Percentiles rank a stretch among this genome's conserved stretches.
Conservation (phyloP, 805 yeast species). For the Trichomonascus vanleenenianus region DNA sequence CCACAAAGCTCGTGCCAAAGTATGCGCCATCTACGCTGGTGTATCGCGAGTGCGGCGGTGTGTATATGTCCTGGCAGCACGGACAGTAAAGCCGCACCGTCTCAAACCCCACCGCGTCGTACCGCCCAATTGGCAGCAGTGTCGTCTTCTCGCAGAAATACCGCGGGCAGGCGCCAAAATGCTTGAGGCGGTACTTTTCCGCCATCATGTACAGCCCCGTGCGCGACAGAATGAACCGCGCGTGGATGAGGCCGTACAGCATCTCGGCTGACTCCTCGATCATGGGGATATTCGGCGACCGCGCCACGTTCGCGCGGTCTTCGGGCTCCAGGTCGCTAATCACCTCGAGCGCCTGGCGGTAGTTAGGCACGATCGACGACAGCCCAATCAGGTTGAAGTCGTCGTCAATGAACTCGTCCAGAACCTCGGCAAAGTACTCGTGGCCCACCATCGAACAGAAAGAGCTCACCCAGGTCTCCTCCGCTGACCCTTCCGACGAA, state of each 20-base stretch:
- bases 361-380: conserved; percentile 76
- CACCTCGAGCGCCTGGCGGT: conserved; percentile 84
- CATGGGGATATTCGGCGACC: conserved; percentile 60
- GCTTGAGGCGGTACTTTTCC: conserved; percentile 81
- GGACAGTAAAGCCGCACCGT: conserved; percentile 93
- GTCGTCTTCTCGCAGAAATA: conserved; percentile 85
- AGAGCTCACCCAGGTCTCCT: conserved; percentile 75
- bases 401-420: conserved; percentile 90
- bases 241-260: conserved; percentile 89
- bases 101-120: conserved; percentile 85
- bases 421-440: conserved; percentile 86
- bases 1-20: conserved; percentile 94
- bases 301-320: conserved; percentile 45
- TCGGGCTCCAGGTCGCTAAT: conserved; percentile 77
- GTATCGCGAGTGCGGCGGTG: conserved; percentile 82
- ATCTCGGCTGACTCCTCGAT: conserved; percentile 88
- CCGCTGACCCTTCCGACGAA: conserved; percentile 31
- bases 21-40: conserved; percentile 91
- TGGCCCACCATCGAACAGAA: conserved; percentile 75
- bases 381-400: conserved; percentile 94
- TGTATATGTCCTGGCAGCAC: conserved; percentile 82
- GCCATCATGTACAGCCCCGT: conserved; percentile 82
- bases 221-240: conserved; percentile 79
- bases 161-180: conserved; percentile 89
- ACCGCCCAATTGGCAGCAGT: conserved; percentile 82